Percentiles rank a stretch among this genome's conserved stretches.
Conservation (phyloP, 2,329 filamentous ascomycete genomes). For the Zasmidium angulare region DNA sequence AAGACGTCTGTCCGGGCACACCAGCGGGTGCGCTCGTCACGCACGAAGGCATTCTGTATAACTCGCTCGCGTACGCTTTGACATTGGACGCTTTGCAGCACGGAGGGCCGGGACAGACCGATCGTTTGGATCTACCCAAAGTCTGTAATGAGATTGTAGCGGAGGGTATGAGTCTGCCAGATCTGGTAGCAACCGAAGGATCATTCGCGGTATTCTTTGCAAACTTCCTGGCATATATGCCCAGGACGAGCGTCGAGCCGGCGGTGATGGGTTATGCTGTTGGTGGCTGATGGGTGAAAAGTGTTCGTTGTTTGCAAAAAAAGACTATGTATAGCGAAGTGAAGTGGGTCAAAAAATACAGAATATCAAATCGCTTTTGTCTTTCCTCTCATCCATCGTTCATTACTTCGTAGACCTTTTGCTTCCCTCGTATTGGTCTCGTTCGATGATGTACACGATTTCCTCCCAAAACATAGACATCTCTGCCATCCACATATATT, state of each 20-base stretch:
- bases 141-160: conserved; percentile 6
- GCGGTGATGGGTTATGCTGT: conserved; percentile 5
- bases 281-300: too few relatives aligned
- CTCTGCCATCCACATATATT: too few relatives aligned
- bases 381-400: too few relatives aligned
- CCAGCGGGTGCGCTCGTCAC: conserved; percentile 9
- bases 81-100: conserved; percentile 8
- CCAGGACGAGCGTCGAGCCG: conserved; percentile 6
- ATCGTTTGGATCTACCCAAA: conserved; percentile 1
- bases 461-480: too few relatives aligned
- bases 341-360: too few relatives aligned
- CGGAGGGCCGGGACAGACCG: conserved; percentile 2
- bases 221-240: conserved; percentile 9
- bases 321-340: too few relatives aligned
- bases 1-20: conserved; percentile 1
- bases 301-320: too few relatives aligned
- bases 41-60: conserved; percentile 10
- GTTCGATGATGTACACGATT: too few relatives aligned
- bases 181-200: conserved; percentile 4
- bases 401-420: too few relatives aligned
- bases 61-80: conserved; percentile 6
- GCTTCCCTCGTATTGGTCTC: too few relatives aligned
- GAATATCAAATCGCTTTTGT: too few relatives aligned
- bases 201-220: conserved; percentile 8
- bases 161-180: conserved; percentile 7